Base-by-base conservation (phyloP, 257 asterid genomes). In the Solanum rostratum region DNA sequence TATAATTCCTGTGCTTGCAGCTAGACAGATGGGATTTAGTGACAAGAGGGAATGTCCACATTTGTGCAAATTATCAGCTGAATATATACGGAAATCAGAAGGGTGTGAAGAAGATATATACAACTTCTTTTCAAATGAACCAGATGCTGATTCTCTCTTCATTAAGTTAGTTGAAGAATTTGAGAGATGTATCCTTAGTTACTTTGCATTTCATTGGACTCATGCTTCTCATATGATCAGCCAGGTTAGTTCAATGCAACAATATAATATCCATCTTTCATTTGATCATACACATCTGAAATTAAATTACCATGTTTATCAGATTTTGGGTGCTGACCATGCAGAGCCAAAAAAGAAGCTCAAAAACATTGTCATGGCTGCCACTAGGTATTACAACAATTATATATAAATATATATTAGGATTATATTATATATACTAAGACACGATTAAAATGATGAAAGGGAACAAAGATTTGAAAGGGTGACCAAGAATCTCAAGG, bases 391-490 rank as follows among this genome's bases (percentile, higher is more conserved):
- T 20, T 37, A 22, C 60, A 52, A 76, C n/a, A 24, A 11, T 24
- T 24, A 18, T n/a, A n/a, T n/a, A n/a, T n/a, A n/a, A n/a, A n/a
- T n/a, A n/a, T n/a, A n/a, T n/a, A 74, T 62, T 14, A 65, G 82
- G 27, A 49, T 50, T 49, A 76, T 49, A 74, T 29, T 7, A 27
- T 30, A 68, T 7, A 82, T 73, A 74, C 59, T 74, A 45, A 73
- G 19, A 73, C n/a, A n/a, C n/a, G 59, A 27, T 49, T 74, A 12
- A 13, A 45, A 24, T 59, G 52, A 50, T 71, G 4, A 18, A 83
- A 97, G 99, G 88, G 98, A 95, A 54, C 98, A 97, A 91, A 92
- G 98, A 87, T 91, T 97, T 78, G 92, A 97, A 87, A 93, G 98
- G 89, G 97, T 97, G 80, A 95, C 98, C 2, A 97, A 93, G 96